Evolutionary conservation across 2,329 filamentous ascomycete genomes (phyloP).

Genomic region (Hymenotorrendiella dingleyae): DNA sequence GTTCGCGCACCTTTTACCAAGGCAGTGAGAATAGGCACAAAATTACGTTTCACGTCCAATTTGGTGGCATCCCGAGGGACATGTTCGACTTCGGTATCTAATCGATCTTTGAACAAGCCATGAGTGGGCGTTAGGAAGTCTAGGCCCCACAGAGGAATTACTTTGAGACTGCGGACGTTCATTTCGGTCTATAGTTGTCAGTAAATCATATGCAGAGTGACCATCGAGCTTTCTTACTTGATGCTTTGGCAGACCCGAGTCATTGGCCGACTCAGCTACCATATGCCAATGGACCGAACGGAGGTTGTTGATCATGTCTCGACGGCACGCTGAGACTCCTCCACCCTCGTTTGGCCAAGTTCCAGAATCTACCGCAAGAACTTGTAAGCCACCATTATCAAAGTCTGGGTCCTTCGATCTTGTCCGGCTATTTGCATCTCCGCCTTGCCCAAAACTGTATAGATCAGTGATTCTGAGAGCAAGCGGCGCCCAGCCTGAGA

Average conservation of each 20-base stretch:
- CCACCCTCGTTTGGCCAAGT: constrained; percentile 33
- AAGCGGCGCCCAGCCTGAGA: constrained; percentile 31
- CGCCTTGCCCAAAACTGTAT: constrained; percentile 34
- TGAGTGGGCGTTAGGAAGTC: constrained; percentile 42
- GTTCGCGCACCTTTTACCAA: constrained; percentile 44
- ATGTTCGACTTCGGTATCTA: constrained; percentile 43
- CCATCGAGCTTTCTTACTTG: constrained; percentile 1
- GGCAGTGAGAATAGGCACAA: constrained; percentile 44
- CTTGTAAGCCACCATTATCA: constrained; percentile 36
- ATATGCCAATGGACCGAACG: constrained; percentile 10
- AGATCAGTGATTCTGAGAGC: constrained; percentile 34
- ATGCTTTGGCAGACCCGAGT: constrained; percentile 8
- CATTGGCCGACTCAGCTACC: constrained; percentile 8
- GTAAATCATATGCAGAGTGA: constrained; percentile 10
- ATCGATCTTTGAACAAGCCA: constrained; percentile 40
- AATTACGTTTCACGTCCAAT: constrained; percentile 44
- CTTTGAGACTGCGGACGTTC: constrained; percentile 40
- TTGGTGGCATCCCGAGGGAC: constrained; percentile 35
- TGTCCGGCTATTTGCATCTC: constrained; percentile 33
- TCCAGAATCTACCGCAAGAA: constrained; percentile 32
- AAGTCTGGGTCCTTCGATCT: constrained; percentile 36
- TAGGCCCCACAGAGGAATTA: constrained; percentile 42
- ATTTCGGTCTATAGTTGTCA: constrained; percentile 34
- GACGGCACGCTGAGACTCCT: constrained; percentile 34
- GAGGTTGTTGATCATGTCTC: constrained; percentile 11